These are phyloP conservation scores for Suillus paluster DNA, from an alignment of 768 basidiomycete genomes.

Conservation along the genomic window DNA sequence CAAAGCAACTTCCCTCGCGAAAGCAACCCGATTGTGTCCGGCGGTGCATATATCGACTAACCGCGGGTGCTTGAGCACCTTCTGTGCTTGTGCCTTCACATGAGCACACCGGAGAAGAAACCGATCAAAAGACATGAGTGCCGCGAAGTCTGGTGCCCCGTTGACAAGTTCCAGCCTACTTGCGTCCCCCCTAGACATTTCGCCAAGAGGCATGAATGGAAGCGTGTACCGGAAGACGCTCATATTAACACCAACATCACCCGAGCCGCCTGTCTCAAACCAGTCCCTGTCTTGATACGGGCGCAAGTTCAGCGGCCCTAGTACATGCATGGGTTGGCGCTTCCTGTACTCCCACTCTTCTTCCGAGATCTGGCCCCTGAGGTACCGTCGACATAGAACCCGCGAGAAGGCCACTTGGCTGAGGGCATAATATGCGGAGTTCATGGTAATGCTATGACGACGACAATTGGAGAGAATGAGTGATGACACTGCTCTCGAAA, in stretches of 20 bases:
- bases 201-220: conserved; percentile 50
- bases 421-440: conserved; percentile 51
- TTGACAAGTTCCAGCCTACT: conserved; percentile 38
- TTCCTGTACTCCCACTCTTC: conserved; percentile 57
- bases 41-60: conserved; percentile 43
- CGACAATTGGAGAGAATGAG: conserved; percentile 43
- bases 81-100: conserved; percentile 41
- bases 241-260: conserved; percentile 45
- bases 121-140: conserved; percentile 46
- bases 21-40: conserved; percentile 26
- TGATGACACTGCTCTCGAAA: conserved; percentile 34
- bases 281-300: conserved; percentile 51
- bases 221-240: conserved; percentile 48
- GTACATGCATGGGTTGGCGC: conserved; percentile 52
- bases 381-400: conserved; percentile 47
- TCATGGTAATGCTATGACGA: conserved; percentile 48
- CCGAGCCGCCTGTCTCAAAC: conserved; percentile 47
- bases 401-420: conserved; percentile 55
- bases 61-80: conserved; percentile 44
- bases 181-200: conserved; percentile 6
- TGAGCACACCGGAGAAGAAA: conserved; percentile 49
- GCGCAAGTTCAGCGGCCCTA: conserved; percentile 55
- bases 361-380: conserved; percentile 48
- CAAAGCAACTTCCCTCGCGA: conserved; percentile 24
- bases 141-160: conserved; percentile 41